Base-by-base conservation (phyloP, 352 stramenopile genomes). In the Pythium periplocum region DNA sequence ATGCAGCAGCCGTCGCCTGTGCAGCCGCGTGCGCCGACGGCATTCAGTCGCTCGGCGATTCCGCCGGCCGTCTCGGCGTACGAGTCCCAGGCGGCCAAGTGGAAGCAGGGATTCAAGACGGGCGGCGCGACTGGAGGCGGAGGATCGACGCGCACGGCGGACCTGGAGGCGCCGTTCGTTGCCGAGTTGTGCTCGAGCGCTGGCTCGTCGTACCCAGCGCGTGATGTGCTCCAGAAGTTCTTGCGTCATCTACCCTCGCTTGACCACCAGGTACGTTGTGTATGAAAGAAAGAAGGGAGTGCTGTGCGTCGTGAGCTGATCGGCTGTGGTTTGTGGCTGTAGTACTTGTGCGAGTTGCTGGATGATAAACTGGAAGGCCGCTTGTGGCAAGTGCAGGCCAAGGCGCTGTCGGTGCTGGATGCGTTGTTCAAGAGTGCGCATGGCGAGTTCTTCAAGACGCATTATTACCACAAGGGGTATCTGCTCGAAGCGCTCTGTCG, bases 301-400 rank as follows among this genome's bases (percentile, higher is more conserved):
- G 17, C 17, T 26, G 17, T 26, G 17, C 17, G 17, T 26, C 17
- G 17, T 26, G 17, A 26, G 17, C 17, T 6, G 2, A 44, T 30
- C 3, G 4, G 4, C 12, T 40, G 32, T 6, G 7, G 2, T 44
- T 26, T 4, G 2, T 36, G 44, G 3, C 48, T 36, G 30, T 39
- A 91, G 75, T 94, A 94, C 52, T 62, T 90, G 34, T 92, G 83
- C 51, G 79, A 94, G 62, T 67, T 92, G 32, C 67, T 94, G n/a
- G 75, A 92, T 47, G 75, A 87, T 59, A 94, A 92, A 64, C 78
- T 94, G n/a, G 75, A 88, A 64, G 78, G 78, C 53, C 68, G 67
- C 37, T 39, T 94, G 50, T 94, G 83, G 83, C 83, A 92, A 56
- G 72, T 91, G 8, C 81, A 91, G 66, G 81, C 72, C 51, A 91